These are phyloP conservation scores for Ceratobasidium theobromae DNA, from an alignment of 1,284 basidiomycete species.

Conservation along the genomic window DNA sequence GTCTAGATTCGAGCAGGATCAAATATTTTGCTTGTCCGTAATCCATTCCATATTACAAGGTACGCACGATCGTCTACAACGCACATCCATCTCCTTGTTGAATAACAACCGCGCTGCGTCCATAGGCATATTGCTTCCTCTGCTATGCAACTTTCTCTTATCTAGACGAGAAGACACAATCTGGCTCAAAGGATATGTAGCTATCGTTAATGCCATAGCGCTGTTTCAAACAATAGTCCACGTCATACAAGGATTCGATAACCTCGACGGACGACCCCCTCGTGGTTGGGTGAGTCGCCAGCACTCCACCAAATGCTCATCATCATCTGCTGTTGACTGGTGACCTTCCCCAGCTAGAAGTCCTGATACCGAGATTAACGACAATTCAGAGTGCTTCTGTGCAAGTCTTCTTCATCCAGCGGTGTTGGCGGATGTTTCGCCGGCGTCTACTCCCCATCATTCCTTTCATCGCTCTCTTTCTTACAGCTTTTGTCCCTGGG, in stretches of 20 bases:
- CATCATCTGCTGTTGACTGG: background rate
- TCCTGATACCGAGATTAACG: background rate
- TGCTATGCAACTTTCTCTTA: background rate
- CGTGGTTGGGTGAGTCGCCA: background rate
- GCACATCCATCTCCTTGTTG: background rate
- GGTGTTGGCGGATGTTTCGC: constrained; percentile 12
- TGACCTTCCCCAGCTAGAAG: background rate
- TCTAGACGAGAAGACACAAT: background rate
- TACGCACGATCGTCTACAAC: background rate
- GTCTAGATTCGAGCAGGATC: background rate
- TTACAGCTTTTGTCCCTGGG: background rate
- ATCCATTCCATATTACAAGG: background rate
- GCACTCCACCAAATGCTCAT: background rate
- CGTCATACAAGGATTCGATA: background rate
- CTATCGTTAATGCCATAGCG: background rate
- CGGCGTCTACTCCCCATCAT: background rate
- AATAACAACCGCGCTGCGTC: background rate
- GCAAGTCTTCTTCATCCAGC: background rate
- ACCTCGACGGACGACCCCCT: background rate
- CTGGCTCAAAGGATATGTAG: constrained; percentile 1
- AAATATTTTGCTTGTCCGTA: background rate
- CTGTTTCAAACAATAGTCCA: background rate
- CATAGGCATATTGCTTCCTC: background rate
- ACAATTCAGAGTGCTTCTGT: background rate
- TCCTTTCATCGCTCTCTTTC: background rate